Evolutionary conservation across 108 stramenopile species (phyloP).

Genomic region (Chaetoceros tenuissimus): DNA sequence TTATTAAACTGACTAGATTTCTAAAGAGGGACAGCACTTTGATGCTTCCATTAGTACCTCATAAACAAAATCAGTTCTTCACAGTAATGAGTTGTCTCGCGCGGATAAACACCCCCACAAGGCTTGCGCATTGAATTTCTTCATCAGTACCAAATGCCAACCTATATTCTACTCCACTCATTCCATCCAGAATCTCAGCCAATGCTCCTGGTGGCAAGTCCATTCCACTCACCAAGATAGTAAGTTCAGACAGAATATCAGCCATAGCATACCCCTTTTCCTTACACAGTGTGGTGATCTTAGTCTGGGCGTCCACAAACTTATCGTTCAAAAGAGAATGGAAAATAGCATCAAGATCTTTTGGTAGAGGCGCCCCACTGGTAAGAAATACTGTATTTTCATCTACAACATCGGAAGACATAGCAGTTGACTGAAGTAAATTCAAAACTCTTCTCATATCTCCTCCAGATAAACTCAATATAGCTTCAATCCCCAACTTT

Average conservation of each 20-base stretch:
- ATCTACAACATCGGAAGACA: slow-evolving; percentile 52
- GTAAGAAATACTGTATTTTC: slow-evolving; percentile 73
- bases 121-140: slow-evolving; percentile 63
- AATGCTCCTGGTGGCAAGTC: slow-evolving; percentile 51
- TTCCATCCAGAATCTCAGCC: slow-evolving; percentile 63
- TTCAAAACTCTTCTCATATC: slow-evolving; percentile 92
- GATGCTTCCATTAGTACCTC: too few relatives aligned
- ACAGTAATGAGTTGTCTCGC: slow-evolving; percentile 30
- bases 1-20: too few relatives aligned
- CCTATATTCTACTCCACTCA: slow-evolving; percentile 72
- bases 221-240: slow-evolving; percentile 27
- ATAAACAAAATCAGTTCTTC: too few relatives aligned
- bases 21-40: too few relatives aligned
- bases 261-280: slow-evolving; percentile 72
- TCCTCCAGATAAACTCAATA: slow-evolving; percentile 68
- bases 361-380: slow-evolving; percentile 74
- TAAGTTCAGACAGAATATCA: slow-evolving; percentile 64
- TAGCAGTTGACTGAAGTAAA: slow-evolving; percentile 80
- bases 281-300: slow-evolving; percentile 43
- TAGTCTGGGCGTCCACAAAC: slow-evolving; percentile 43
- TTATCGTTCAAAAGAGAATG: slow-evolving; percentile 58
- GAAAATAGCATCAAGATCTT: slow-evolving; percentile 49
- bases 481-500: slow-evolving; percentile 62
- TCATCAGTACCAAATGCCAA: slow-evolving; percentile 74
- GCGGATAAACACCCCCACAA: slow-evolving; percentile 73